Percentiles rank a stretch among this genome's conserved stretches.
Conservation (phyloP, 169 alveolate species). For the Besnoitia besnoiti region DNA sequence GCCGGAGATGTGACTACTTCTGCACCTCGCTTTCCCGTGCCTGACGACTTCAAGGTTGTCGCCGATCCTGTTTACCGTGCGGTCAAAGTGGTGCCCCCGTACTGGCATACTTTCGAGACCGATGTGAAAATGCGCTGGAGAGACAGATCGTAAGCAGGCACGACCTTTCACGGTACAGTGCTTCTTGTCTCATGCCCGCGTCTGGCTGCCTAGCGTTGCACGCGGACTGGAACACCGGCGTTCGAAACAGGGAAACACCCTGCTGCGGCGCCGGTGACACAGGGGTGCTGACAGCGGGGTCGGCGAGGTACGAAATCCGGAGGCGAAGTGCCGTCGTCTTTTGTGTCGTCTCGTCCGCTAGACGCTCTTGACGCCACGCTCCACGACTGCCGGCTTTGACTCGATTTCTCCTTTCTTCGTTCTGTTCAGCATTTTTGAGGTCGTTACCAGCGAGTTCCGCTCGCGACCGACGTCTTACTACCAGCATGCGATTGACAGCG, state of each 20-base stretch:
- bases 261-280: too few relatives aligned
- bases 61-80: background rate
- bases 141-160: background rate
- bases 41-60: background rate
- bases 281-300: too few relatives aligned
- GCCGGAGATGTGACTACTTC: background rate
- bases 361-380: too few relatives aligned
- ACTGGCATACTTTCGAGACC: slow-evolving; percentile 36
- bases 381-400: too few relatives aligned
- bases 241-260: background rate
- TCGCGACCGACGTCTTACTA: slow-evolving; percentile 3
- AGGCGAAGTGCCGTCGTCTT: too few relatives aligned
- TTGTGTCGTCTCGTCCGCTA: too few relatives aligned
- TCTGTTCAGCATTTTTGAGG: background rate
- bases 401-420: too few relatives aligned
- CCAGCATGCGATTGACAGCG: background rate
- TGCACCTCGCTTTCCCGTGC: background rate
- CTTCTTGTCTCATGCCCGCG: too few relatives aligned
- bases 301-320: too few relatives aligned
- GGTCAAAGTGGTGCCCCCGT: slow-evolving; percentile 39
- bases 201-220: too few relatives aligned
- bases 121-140: slow-evolving; percentile 51
- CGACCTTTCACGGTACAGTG: too few relatives aligned
- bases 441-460: slow-evolving; percentile 9
- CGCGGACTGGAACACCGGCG: background rate